Evolutionary conservation across 2,329 filamentous ascomycete genomes (phyloP).

Genomic region (Alternaria postmessia): DNA sequence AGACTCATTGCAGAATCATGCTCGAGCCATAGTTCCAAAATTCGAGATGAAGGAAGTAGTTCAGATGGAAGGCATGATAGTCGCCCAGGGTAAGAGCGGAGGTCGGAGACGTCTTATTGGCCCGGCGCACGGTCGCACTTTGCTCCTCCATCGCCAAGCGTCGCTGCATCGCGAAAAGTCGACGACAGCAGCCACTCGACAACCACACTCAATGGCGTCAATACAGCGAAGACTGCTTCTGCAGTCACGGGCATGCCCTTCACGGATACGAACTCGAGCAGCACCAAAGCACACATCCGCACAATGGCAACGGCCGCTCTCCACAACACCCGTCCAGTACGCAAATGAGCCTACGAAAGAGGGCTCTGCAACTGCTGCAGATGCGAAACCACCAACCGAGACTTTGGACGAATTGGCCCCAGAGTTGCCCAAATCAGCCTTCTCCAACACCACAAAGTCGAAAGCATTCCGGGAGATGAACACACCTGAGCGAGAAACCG

Average conservation of each 20-base stretch:
- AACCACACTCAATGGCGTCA: constrained; percentile 45
- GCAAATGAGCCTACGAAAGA: constrained; percentile 30
- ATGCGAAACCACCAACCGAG: constrained; percentile 15
- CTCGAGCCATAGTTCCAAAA: not conserved
- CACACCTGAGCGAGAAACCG: constrained; percentile 22
- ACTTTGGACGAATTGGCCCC: constrained; percentile 13
- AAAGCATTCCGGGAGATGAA: constrained; percentile 12
- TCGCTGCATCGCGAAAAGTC: constrained; percentile 44
- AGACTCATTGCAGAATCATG: not conserved
- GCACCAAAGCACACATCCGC: constrained; percentile 23
- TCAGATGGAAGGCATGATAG: not conserved
- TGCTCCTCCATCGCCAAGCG: constrained; percentile 36
- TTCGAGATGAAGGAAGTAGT: not conserved
- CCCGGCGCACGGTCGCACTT: constrained; percentile 30
- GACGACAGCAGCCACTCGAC: constrained; percentile 25
- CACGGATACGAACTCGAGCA: constrained; percentile 30
- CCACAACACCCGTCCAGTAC: constrained; percentile 33
- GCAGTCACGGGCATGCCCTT: constrained; percentile 39
- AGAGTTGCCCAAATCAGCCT: constrained; percentile 1
- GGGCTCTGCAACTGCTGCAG: constrained; percentile 16
- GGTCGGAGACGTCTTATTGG: constrained; percentile 33
- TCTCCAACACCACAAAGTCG: constrained; percentile 1
- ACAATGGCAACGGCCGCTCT: constrained; percentile 47
- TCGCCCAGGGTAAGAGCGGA: constrained; percentile 23
- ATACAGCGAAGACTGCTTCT: constrained; percentile 45